Evolutionary conservation across 2,329 filamentous ascomycete genomes (phyloP), one percentile per base, ranked within the genome.

Genomic region (Aspergillus fructus): DNA sequence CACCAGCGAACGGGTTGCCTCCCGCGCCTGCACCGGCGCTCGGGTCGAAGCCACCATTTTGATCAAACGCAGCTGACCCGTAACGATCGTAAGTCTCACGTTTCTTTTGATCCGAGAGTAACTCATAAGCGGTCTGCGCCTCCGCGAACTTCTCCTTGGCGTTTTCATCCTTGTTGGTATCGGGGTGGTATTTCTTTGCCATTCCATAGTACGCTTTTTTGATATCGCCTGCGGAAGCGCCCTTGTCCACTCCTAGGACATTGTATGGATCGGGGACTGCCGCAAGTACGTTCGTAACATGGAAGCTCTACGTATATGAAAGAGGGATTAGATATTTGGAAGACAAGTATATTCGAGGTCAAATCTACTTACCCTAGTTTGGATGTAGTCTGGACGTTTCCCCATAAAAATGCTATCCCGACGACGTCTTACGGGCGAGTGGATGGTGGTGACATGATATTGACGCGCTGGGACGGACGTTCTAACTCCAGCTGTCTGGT

Each of bases 121-220:
- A 82, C 75, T 99, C 94, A 76, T 99, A 99, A 23, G 94, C 91
- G 33, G 89, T 85, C 75, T 99, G 94, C 54, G 96, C 91, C 66
- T 97, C 93, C 62, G 88, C 85, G 69, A 99, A 99, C 68, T 90
- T 93, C 68, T 97, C 94, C 74, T 97, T 97, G 37, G 94, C 93
- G n/a, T 81, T 83, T 3, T 90, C 75, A 66, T 97, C 94, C 75
- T 97, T 97, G 81, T 97, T 99, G 37, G 94, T 97, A 73, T 99
- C 94, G 8, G 94, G 94, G 69, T 99, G 94, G 73, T 86, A 99
- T 71, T 97, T 99, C 77, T 99, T 99, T 19, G 94, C 94, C 58
- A 97, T 81, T 50, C 93, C 91, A 73, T 99, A 99, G 80, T 99
- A 99, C 3, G 94, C 93, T 75, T 97, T 97, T 74, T 99, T 99